Base-by-base conservation (phyloP, 176 grass and related monocot genomes). In the Aegilops bicornis region DNA sequence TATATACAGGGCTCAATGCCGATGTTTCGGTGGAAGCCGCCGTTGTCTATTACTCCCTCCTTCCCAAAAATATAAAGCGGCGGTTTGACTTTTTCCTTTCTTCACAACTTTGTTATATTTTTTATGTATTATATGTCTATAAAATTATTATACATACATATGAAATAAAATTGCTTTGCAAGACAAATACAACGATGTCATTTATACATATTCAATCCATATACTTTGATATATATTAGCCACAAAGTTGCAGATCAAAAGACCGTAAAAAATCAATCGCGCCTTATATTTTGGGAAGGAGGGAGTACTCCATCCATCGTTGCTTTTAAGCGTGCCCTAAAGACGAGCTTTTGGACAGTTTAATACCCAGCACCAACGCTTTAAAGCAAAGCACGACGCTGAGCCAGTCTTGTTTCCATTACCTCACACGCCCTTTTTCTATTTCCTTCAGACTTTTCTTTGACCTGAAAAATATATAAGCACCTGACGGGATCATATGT, bases 311-410 rank as follows among this genome's bases (percentile, higher is more conserved):
- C 50, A 19, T 54, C 50, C 50, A 19, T 27, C 22, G 29, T 65
- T 35, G 85, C 69, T 80, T 74, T 65, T 75, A 82, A 76, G 86
- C 86, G 69, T 82, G 70, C 43, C 56, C 86, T 31, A 40, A 82
- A 82, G 86, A 79, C 2, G 12, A 65, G 39, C 15, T 73, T 87
- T 81, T 16, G 29, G 42, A 47, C 70, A 4, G 39, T 35, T 84
- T 52, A 81, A 52, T 25, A 54, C 33, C 58, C 43, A 16, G 17
- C 11, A 14, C 23, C 17, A 43, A 67, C 12, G 16, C 86, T 87
- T 82, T 39, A 82, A 87, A 87, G 79, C 60, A 43, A 87, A 82
- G 69, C 86, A 80, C 36, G 8, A 80, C 8, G 17, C 36, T 30
- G 11, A 66, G 72, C 71, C 23, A 4, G 42, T 10, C 39, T 52